Percentiles rank a stretch among this genome's conserved stretches.
phyloP scores from a whole-genome alignment of 2,329 filamentous ascomycete species.

The Colletotrichum spinosum region DNA sequence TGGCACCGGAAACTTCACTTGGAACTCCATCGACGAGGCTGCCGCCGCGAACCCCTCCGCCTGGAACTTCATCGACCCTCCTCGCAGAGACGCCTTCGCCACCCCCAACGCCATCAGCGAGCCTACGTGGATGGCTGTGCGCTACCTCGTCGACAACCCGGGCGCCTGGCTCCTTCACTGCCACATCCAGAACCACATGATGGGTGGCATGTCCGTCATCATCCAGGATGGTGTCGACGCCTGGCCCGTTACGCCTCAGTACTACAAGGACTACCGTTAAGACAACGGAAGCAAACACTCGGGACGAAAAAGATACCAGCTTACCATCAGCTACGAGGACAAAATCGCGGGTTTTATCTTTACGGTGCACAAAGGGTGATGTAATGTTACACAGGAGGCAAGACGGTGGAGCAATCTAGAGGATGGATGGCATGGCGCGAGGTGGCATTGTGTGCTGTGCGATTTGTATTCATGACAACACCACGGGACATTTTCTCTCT shows the following conservation, averaged over 20 bases:
- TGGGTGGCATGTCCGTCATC: constrained; percentile 66
- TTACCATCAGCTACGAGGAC: background rate
- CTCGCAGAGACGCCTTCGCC: constrained; percentile 61
- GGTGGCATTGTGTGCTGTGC: constrained; percentile 22
- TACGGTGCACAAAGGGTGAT: constrained; percentile 7
- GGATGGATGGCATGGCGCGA: constrained; percentile 9
- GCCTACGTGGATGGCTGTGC: constrained; percentile 60
- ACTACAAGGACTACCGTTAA: constrained; percentile 45
- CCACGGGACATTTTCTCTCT: background rate
- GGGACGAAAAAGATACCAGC: background rate
- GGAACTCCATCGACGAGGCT: constrained; percentile 65
- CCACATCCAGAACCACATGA: constrained; percentile 65
- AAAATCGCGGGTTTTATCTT: background rate
- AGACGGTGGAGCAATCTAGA: background rate
- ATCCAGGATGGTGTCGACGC: constrained; percentile 60
- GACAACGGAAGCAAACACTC: background rate
- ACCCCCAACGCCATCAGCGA: constrained; percentile 48
- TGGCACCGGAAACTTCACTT: constrained; percentile 63
- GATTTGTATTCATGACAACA: constrained; percentile 20
- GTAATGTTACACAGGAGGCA: constrained; percentile 22
- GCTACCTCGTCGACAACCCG: constrained; percentile 65
- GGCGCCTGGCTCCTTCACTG: constrained; percentile 68
- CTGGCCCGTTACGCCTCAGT: constrained; percentile 54
- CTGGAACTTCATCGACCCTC: constrained; percentile 70
- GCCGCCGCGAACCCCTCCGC: constrained; percentile 54